phyloP scores from a whole-genome alignment of 106 monocot genomes.

The Apostasia shenzhenica region DNA sequence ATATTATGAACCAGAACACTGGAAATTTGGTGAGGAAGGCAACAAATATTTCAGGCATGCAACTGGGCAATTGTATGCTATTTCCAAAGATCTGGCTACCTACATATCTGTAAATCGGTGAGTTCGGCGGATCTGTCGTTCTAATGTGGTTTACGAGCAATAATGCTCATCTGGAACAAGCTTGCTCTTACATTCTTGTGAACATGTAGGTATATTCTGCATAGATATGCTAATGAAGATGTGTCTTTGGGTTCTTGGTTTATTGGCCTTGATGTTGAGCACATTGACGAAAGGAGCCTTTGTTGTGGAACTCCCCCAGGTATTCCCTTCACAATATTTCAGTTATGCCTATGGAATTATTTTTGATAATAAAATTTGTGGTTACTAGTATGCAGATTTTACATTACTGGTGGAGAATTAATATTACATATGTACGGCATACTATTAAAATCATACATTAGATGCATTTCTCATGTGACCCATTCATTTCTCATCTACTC shows the following conservation, averaged over 20 bases:
- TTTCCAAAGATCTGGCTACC: constrained; percentile 48
- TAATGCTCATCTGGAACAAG: not conserved
- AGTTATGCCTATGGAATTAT: too few species aligned
- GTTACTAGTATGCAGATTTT: too few species aligned
- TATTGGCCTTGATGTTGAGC: constrained; percentile 41
- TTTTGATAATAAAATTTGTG: too few species aligned
- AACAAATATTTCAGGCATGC: constrained; percentile 60
- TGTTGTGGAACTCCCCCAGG: constrained; percentile 43
- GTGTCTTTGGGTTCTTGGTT: constrained; percentile 44
- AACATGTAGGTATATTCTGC: constrained; percentile 14
- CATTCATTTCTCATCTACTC: too few species aligned
- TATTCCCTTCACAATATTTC: not conserved
- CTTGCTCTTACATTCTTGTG: not conserved
- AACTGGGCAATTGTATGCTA: constrained; percentile 49
- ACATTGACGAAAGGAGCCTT: constrained; percentile 33
- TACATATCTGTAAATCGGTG: constrained; percentile 49
- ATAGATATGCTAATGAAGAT: constrained; percentile 44
- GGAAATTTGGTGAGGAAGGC: constrained; percentile 52
- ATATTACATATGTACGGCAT: too few species aligned
- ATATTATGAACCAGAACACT: constrained; percentile 49
- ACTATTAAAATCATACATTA: too few species aligned
- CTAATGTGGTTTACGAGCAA: not conserved
- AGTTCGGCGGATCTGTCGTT: not conserved
- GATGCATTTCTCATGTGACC: too few species aligned
- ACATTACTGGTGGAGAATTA: too few species aligned